phyloP scores from a whole-genome alignment of 1,284 basidiomycete species.

The Pascua guehoae region DNA sequence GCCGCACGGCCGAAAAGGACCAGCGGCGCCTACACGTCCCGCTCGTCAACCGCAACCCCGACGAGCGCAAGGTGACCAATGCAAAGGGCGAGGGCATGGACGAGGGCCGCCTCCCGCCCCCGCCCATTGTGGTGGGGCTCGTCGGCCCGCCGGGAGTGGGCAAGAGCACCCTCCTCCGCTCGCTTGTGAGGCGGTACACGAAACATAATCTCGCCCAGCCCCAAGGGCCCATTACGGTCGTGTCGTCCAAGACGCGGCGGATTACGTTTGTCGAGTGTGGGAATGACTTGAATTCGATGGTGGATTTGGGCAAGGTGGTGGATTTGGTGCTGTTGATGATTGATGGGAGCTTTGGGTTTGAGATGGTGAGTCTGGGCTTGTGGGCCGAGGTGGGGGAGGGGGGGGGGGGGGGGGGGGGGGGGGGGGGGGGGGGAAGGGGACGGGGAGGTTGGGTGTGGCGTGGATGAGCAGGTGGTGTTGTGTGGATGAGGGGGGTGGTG shows the following conservation, averaged over 20 bases:
- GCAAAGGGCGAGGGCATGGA: slow-evolving; percentile 47
- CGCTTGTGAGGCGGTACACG: slow-evolving; percentile 85
- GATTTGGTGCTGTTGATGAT: slow-evolving; percentile 96
- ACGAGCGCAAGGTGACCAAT: slow-evolving; percentile 57
- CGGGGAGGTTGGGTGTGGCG: too few species aligned
- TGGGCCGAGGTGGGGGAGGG: too few species aligned
- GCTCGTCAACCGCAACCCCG: slow-evolving; percentile 87
- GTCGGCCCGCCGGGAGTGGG: slow-evolving; percentile 97
- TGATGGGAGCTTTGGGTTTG: slow-evolving; percentile 95
- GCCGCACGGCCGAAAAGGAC: slow-evolving; percentile 87
- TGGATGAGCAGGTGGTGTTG: too few species aligned
- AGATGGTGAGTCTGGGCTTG: slow-evolving; percentile 68
- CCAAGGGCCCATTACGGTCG: slow-evolving; percentile 93
- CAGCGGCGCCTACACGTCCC: slow-evolving; percentile 95
- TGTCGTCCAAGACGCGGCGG: slow-evolving; percentile 81
- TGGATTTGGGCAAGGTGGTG: slow-evolving; percentile 94
- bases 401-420: too few species aligned
- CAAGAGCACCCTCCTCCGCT: slow-evolving; percentile 91
- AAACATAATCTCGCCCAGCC: slow-evolving; percentile 90
- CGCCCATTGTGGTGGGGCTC: slow-evolving; percentile 92
- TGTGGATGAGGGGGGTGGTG: too few species aligned
- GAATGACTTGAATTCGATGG: slow-evolving; percentile 96
- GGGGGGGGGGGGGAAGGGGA: too few species aligned
- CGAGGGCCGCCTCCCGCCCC: slow-evolving; percentile 58
- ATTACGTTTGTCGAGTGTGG: slow-evolving; percentile 97